These are phyloP conservation scores for Neurospora hispaniola DNA, from an alignment of 495 filamentous ascomycete genomes.

Conservation along the genomic window DNA sequence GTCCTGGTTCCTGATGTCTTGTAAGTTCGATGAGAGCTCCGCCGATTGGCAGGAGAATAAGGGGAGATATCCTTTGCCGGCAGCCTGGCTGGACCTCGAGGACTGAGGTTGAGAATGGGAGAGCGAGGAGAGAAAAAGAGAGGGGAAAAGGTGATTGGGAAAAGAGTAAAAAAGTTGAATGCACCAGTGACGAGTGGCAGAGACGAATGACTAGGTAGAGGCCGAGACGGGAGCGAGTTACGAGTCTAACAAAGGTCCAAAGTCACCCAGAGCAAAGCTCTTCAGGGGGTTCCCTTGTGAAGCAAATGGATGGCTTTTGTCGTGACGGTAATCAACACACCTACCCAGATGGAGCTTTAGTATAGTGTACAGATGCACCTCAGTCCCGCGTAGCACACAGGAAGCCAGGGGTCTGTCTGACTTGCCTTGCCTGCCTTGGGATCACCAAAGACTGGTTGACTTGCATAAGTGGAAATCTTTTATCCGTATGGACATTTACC, in stretches of 20 bases:
- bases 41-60: background rate
- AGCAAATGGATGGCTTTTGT: background rate
- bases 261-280: background rate
- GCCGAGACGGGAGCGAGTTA: background rate
- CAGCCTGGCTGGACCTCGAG: background rate
- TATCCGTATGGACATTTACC: no score
- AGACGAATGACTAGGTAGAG: background rate
- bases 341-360: background rate
- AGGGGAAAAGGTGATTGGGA: conserved; percentile 7
- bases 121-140: conserved; percentile 4
- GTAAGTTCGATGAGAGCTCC: background rate
- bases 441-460: no score
- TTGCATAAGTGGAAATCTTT: no score
- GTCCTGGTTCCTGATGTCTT: background rate
- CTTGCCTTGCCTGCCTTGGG: no score
- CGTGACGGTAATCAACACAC: background rate
- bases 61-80: background rate
- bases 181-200: background rate
- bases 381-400: no score
- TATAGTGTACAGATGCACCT: background rate
- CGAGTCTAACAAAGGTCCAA: background rate
- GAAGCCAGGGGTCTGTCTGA: no score
- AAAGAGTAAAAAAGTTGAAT: background rate
- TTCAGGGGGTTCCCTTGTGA: background rate
- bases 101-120: background rate